Evolutionary conservation across 2,329 filamentous ascomycete genomes (phyloP).

Genomic region (Aspergillus japonicus): DNA sequence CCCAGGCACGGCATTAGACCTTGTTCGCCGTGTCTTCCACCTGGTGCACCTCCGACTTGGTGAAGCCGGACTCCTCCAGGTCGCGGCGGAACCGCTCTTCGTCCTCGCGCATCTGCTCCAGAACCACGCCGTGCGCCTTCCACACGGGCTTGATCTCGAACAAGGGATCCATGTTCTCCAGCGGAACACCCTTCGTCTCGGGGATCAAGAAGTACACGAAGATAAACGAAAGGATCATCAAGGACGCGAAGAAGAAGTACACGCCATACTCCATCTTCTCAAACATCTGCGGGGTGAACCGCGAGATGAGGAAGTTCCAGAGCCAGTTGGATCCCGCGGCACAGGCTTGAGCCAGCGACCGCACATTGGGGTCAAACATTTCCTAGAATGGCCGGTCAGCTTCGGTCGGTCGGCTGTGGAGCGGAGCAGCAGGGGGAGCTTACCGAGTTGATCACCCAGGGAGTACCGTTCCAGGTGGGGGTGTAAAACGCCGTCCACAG

Average conservation of each 20-base stretch:
- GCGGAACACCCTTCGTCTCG: constrained; percentile 64
- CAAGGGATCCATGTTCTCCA: constrained; percentile 63
- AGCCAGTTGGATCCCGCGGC: constrained; percentile 49
- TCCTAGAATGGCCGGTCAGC: constrained; percentile 38
- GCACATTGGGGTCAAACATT: constrained; percentile 71
- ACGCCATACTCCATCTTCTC: constrained; percentile 55
- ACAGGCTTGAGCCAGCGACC: constrained; percentile 69
- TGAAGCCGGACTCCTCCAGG: constrained; percentile 18
- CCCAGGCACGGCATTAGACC: neutral
- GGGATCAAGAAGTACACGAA: constrained; percentile 63
- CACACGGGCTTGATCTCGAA: constrained; percentile 48
- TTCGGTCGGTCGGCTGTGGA: neutral
- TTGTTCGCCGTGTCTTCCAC: constrained; percentile 13
- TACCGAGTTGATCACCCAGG: constrained; percentile 69
- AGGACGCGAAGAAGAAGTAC: constrained; percentile 65
- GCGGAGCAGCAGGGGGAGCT: constrained; percentile 14
- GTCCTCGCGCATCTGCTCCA: constrained; percentile 34
- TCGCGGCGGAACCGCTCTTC: constrained; percentile 35
- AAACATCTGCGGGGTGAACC: constrained; percentile 46
- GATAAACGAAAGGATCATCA: constrained; percentile 57
- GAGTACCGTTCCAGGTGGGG: constrained; percentile 70
- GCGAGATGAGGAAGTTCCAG: constrained; percentile 40
- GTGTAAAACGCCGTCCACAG: constrained; percentile 74
- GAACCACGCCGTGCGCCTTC: constrained; percentile 34
- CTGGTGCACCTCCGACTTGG: constrained; percentile 13